Conservation (phyloP, 2,329 filamentous ascomycete species). For the Fusarium sp. region DNA sequence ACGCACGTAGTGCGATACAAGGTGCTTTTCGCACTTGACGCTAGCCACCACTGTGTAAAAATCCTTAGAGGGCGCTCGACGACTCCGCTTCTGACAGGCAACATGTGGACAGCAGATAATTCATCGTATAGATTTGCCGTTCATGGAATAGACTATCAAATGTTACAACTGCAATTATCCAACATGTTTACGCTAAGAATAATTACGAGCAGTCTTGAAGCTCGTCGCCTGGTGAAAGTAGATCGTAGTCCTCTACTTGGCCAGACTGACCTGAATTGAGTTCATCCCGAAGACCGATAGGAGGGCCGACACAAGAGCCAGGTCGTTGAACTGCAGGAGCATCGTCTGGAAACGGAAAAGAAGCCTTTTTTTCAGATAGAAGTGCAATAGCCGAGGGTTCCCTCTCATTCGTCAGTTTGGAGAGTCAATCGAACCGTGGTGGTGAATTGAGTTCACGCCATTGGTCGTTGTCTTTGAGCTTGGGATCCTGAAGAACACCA, state of each 20-base stretch:
- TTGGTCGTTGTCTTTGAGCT: too few species aligned
- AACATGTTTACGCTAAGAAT: not conserved
- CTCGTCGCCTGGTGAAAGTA: too few species aligned
- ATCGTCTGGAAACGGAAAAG: not conserved
- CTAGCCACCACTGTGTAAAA: not conserved
- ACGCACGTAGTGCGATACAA: not conserved
- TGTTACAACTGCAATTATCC: not conserved
- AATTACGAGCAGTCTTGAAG: too few species aligned
- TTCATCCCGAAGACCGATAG: not conserved
- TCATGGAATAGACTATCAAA: not conserved
- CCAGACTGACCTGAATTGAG: not conserved
- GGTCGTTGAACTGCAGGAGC: not conserved
- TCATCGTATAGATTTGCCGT: not conserved
- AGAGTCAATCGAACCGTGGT: too few species aligned
- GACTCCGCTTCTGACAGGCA: not conserved
- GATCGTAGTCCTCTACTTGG: too few species aligned
- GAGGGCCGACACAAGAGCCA: not conserved
- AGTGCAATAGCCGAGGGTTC: too few species aligned
- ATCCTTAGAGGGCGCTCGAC: constrained; percentile 17
- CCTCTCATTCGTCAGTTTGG: not conserved
- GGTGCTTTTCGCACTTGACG: not conserved
- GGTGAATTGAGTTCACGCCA: too few species aligned
- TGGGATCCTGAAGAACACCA: too few species aligned
- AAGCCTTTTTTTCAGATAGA: not conserved
- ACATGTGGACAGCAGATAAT: not conserved